phyloP scores from a whole-genome alignment of 148 eudicot species.

The Diospyros lotus region DNA sequence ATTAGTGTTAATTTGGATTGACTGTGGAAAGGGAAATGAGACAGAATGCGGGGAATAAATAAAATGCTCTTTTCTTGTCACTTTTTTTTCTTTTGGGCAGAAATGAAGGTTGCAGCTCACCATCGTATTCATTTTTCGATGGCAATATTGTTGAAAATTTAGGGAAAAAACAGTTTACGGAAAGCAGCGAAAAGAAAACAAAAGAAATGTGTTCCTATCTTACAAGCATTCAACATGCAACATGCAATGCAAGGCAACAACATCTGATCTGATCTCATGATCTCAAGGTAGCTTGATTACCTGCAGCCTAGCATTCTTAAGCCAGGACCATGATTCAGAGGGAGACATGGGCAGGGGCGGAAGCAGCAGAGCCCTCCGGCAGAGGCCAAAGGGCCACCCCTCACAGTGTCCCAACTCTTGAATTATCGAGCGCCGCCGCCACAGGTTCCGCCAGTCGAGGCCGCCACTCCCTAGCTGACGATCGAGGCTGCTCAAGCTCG shows the following conservation, averaged over 20 bases:
- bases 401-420: conserved; percentile 62
- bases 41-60: no score
- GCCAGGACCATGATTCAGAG: conserved; percentile 88
- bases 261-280: background rate
- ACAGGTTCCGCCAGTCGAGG: conserved; percentile 26
- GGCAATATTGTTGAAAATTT: no score
- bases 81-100: no score
- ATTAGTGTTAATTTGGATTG: no score
- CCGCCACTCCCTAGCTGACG: conserved; percentile 20
- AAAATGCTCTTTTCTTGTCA: no score
- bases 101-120: no score
- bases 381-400: conserved; percentile 96
- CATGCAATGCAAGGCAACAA: background rate
- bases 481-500: conserved; percentile 43
- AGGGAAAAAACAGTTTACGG: no score
- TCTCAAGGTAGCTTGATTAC: conserved; percentile 6
- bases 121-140: no score
- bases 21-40: no score
- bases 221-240: background rate
- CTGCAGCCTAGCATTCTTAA: conserved; percentile 29
- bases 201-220: background rate
- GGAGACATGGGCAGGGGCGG: conserved; percentile 95
- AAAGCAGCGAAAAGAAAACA: no score
- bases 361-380: conserved; percentile 62
- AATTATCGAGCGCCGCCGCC: conserved; percentile 39